phyloP scores from a whole-genome alignment of 345 rosid genomes.

The Eucalyptus polybractea region DNA sequence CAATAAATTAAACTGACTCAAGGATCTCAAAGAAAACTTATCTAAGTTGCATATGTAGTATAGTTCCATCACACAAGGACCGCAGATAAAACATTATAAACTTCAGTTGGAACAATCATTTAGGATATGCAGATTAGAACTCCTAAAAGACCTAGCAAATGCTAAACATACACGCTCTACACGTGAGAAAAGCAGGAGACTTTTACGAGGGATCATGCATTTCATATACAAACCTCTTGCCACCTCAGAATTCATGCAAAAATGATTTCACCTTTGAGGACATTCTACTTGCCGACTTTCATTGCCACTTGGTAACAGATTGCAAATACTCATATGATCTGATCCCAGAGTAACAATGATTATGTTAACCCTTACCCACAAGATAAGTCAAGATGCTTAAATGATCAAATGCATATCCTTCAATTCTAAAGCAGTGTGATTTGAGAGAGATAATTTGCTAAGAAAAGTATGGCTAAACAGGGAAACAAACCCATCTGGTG shows the following conservation, averaged over 20 bases:
- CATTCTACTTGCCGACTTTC: not conserved
- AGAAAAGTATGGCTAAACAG: not conserved
- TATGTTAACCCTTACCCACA: not conserved
- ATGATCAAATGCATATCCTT: not conserved
- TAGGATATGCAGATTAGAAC: not conserved
- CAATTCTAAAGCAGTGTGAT: not conserved
- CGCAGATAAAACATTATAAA: not conserved
- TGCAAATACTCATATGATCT: not conserved
- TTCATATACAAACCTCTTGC: not conserved
- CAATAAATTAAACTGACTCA: not conserved
- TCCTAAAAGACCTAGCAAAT: not conserved
- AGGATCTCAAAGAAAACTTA: not conserved
- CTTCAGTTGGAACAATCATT: not conserved
- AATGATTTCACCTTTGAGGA: not conserved
- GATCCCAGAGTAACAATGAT: not conserved
- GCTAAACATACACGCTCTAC: not conserved
- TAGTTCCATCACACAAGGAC: not conserved
- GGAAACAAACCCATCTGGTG: not conserved
- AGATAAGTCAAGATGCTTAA: not conserved
- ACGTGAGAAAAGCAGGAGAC: not conserved
- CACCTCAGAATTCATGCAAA: not conserved
- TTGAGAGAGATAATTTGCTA: not conserved
- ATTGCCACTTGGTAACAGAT: not conserved
- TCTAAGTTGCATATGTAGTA: not conserved
- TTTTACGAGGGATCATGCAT: not conserved